Evolutionary conservation across 306 rosid genomes (phyloP).

Genomic region (Quercus berberidifolia): DNA sequence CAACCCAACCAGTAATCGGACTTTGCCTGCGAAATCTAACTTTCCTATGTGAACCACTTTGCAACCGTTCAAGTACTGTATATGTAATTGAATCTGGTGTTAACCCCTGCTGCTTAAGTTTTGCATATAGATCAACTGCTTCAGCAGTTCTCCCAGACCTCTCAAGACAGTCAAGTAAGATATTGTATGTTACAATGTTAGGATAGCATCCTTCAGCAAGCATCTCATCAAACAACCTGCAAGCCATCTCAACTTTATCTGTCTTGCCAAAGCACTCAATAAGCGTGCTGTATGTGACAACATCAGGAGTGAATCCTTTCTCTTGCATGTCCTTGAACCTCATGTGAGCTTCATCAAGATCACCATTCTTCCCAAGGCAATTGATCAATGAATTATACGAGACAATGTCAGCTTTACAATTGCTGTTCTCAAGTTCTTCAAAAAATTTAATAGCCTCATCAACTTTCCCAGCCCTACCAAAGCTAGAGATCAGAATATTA

Average conservation of each 20-base stretch:
- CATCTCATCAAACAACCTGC: conserved; percentile 80
- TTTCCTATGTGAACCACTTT: conserved; percentile 63
- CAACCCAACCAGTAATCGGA: conserved; percentile 96
- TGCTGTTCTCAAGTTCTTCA: conserved; percentile 77
- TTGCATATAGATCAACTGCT: conserved; percentile 83
- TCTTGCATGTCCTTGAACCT: conserved; percentile 91
- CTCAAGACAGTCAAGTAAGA: conserved; percentile 89
- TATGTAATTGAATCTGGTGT: conserved; percentile 90
- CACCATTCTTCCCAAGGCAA: conserved; percentile 93
- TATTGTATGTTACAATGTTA: conserved; percentile 82
- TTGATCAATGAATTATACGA: conserved; percentile 87
- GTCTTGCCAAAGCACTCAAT: conserved; percentile 97
- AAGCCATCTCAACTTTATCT: conserved; percentile 79
- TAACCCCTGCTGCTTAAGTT: conserved; percentile 86
- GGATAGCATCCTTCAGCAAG: conserved; percentile 74
- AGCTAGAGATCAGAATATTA: conserved; percentile 80
- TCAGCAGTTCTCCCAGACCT: conserved; percentile 83
- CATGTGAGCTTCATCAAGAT: conserved; percentile 96
- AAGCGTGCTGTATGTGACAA: conserved; percentile 90
- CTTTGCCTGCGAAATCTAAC: conserved; percentile 69
- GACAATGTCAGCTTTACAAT: conserved; percentile 64
- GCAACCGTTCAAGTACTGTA: conserved; percentile 80
- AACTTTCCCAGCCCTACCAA: conserved; percentile 77
- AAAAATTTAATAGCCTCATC: conserved; percentile 60
- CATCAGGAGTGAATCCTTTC: conserved; percentile 80